Conservation (phyloP, 768 basidiomycete genomes). For the Pholiota conissans region DNA sequence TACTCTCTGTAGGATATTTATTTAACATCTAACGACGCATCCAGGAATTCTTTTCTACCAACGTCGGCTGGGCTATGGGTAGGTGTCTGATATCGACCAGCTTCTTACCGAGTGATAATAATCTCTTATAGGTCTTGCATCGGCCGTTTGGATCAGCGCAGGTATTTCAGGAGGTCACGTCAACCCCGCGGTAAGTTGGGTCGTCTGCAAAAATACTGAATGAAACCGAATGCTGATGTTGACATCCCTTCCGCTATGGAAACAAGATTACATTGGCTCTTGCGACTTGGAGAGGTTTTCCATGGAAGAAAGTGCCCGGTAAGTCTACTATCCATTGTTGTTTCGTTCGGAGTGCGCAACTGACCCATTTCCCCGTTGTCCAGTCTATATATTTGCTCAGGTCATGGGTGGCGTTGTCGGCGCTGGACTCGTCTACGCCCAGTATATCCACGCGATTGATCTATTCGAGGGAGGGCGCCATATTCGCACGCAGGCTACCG, state of each 20-base stretch:
- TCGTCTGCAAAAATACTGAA: no score
- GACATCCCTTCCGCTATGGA: background rate
- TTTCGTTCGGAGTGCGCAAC: no score
- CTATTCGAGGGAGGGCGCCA: slow-evolving; percentile 56
- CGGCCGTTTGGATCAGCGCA: slow-evolving; percentile 67
- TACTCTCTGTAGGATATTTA: no score
- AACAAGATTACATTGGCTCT: slow-evolving; percentile 67
- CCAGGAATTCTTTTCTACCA: slow-evolving; percentile 49
- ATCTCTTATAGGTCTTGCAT: slow-evolving; percentile 32
- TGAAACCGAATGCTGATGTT: background rate
- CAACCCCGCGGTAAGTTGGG: slow-evolving; percentile 61
- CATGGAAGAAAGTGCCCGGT: slow-evolving; percentile 78
- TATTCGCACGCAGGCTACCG: slow-evolving; percentile 56
- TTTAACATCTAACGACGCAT: no score
- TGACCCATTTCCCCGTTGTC: no score
- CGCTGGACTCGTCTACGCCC: slow-evolving; percentile 58
- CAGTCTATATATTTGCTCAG: slow-evolving; percentile 45
- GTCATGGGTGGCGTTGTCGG: slow-evolving; percentile 62
- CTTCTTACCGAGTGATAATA: background rate
- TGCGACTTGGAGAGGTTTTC: slow-evolving; percentile 70
- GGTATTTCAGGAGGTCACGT: slow-evolving; percentile 76
- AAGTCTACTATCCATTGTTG: slow-evolving; percentile 6
- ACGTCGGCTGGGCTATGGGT: slow-evolving; percentile 35
- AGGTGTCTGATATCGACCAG: background rate
- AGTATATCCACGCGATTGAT: slow-evolving; percentile 70